Evolutionary conservation across 164 flowering plant species (phyloP), one percentile per base, ranked within the genome.

Genomic region (Berberis thunbergii): DNA sequence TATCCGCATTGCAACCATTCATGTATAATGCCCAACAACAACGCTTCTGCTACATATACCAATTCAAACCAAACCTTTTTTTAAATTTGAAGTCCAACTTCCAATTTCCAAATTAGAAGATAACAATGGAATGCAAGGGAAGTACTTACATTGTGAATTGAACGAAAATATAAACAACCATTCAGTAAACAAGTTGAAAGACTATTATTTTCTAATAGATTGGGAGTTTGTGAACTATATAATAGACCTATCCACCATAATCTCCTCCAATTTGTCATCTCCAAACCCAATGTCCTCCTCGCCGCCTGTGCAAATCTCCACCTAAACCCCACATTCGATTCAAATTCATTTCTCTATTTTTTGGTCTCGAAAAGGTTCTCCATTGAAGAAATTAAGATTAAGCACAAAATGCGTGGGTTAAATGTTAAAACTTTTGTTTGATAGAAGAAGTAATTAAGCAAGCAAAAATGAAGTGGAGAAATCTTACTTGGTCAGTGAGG

Each of bases 1-100:
- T 63, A 61, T 84, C 85, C 42, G 81, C 81, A 49, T 76, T 73
- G 75, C 88, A 87, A 1, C 97, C 97, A 68, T 91, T 91, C 96
- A 91, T 87, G 38, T 89, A 85, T 55, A 82, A 41, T 7, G 80
- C 26, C 26, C 26, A 26, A 26, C 26, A 66, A 9, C 75, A 69
- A 54, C 50, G 59, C 61, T 61, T 49, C 26, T 26, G 0, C 26
- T 26, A 26, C 26, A 26, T 26, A 26, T 26, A 26, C 26, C 26
- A 26, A 26, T 26, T 26, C 26, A 26, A 26, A 26, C 26, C 26
- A 26, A 26, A 26, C 26, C 26, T 26, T 26, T 26, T 26, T 26
- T 26, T 26, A 26, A 26, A 26, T 26, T 26, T 26, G 26, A 26
- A 26, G 26, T 26, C 26, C 26, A 26, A 26, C 26, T 26, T 26